Base-by-base conservation (phyloP, 2,329 filamentous ascomycete genomes). In the Penicillium sp. region DNA sequence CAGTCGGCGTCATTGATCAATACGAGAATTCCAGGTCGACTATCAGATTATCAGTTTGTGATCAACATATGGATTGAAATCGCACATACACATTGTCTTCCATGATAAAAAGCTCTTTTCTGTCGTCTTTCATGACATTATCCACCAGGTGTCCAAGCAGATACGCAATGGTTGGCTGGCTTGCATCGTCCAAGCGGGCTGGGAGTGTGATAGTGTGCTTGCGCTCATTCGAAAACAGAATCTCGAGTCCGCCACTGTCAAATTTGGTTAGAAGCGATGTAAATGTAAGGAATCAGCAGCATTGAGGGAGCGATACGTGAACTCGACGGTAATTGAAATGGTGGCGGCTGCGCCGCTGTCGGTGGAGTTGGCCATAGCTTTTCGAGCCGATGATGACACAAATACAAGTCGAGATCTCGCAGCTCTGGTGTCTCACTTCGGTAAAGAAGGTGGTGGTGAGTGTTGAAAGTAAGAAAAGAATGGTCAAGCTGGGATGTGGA, bases 1-100 rank as follows among this genome's bases (percentile, higher is more conserved):
- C 94, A 99, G 73, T 99, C 94, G 23, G 92, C 91, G 66, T 99
- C 94, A 71, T 99, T 99, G 74, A 99, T 96, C 53, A 99, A 82
- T 24, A 97, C 93, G 39, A 99, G 84, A 72, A 99, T 96, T 2
- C 94, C 94, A 5, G 94, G 94, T 49, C 94, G 92, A 56, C 93
- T 97, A 52, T 23, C n/a, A 56, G 64, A 62, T 13, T 44, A 60
- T 60, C 37, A 44, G 54, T 19, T 48, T 4, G 28, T n/a, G 36
- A 19, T 18, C 14, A 51, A 29, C 52, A 34, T 14, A 21, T 29
- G 10, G 49, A 11, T n/a, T 28, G n/a, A n/a, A 7, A 37, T 36
- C 51, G 54, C 48, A 85, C 91, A 72, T 85, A 97, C 93, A 97
- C 88, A 67, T 92, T 87, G 65, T 83, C 86, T 60, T 96, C 90